A percentile compares a stretch with the other conserved stretches of the same genome.
Conservation (phyloP, 169 alveolate genomes). For the Plasmodium fragile region DNA sequence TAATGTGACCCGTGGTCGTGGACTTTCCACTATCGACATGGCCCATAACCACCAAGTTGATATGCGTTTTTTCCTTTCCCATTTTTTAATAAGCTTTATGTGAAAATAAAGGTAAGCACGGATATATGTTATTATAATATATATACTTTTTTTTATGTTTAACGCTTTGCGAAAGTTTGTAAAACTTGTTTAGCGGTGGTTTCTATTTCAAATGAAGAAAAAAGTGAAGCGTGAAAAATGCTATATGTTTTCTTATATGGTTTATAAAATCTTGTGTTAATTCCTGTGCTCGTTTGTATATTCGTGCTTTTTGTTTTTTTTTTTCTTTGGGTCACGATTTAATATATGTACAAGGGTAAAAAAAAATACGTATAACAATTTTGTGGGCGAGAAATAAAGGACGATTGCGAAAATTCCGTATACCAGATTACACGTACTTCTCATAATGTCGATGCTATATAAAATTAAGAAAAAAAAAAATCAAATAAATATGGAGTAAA, state of each 20-base stretch:
- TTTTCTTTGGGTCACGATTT: not conserved
- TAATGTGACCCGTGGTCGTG: slow-evolving; percentile 97
- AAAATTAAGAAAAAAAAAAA: no score
- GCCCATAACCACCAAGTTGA: slow-evolving; percentile 96
- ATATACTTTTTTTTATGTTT: slow-evolving; percentile 93
- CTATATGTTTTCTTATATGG: not conserved
- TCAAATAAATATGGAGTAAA: not conserved
- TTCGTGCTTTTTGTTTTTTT: no score
- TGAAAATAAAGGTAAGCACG: not conserved
- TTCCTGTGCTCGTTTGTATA: not conserved
- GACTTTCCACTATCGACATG: slow-evolving; percentile 99
- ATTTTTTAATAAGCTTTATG: slow-evolving; percentile 39
- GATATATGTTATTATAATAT: slow-evolving; percentile 79
- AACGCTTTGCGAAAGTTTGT: slow-evolving; percentile 96
- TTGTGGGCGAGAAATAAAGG: not conserved
- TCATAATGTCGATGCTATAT: not conserved
- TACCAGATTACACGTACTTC: not conserved
- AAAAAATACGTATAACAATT: not conserved
- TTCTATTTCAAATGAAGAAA: not conserved
- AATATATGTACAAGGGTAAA: not conserved
- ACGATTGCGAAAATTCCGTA: not conserved
- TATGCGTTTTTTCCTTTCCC: slow-evolving; percentile 93
- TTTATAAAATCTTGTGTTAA: no score
- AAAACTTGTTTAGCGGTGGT: not conserved
- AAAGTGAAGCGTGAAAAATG: not conserved